Conservation (phyloP, 2,329 filamentous ascomycete genomes). For the Fusarium equiseti region DNA sequence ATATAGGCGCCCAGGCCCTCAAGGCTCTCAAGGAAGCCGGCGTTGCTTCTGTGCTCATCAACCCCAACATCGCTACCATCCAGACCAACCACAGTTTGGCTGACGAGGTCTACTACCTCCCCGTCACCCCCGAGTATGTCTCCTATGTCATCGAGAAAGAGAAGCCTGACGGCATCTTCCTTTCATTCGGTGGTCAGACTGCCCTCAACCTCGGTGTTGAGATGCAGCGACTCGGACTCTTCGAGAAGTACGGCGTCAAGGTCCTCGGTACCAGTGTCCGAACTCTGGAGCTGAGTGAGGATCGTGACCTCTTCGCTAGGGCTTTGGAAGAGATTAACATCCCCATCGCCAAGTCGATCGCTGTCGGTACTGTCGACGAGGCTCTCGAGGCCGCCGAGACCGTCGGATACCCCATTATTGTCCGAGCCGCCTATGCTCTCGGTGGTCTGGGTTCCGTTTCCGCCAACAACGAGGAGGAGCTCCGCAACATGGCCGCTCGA, state of each 20-base stretch:
- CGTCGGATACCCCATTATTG: conserved; percentile 97
- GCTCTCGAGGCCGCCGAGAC: conserved; percentile 87
- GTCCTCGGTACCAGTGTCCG: conserved; percentile 95
- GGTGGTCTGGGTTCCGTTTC: conserved; percentile 97
- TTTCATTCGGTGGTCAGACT: conserved; percentile 97
- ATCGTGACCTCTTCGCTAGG: conserved; percentile 95
- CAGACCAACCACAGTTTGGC: conserved; percentile 96
- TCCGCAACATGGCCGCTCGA: conserved; percentile 91
- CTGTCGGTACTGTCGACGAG: conserved; percentile 90
- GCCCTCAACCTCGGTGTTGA: conserved; percentile 96
- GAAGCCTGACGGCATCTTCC: conserved; percentile 94
- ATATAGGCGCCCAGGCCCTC: conserved; percentile 88
- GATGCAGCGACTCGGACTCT: conserved; percentile 96
- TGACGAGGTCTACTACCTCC: conserved; percentile 98
- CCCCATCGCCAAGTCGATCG: conserved; percentile 95
- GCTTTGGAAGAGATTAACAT: conserved; percentile 98
- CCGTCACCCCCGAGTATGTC: conserved; percentile 97
- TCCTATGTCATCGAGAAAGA: conserved; percentile 97
- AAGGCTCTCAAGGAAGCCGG: conserved; percentile 97
- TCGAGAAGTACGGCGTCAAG: conserved; percentile 94
- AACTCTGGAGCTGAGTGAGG: conserved; percentile 93
- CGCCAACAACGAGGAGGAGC: conserved; percentile 91
- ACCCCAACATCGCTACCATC: conserved; percentile 98
- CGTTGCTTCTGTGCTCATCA: conserved; percentile 91
- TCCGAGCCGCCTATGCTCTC: conserved; percentile 95